Evolutionary conservation across 208 protist genomes (phyloP).

Genomic region (Cochliopodium minus): DNA sequence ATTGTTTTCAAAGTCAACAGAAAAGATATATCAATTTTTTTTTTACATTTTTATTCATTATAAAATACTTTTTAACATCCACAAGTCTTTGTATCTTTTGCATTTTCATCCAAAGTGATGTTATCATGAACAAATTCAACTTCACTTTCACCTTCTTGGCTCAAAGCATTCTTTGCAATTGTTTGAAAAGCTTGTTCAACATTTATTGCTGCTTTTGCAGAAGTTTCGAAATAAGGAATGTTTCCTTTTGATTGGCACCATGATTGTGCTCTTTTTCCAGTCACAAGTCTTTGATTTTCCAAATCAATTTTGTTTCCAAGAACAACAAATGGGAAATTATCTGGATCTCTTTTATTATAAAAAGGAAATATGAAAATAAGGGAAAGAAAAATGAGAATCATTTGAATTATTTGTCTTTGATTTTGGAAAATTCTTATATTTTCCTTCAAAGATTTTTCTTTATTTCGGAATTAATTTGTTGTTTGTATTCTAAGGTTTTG

Average conservation of each 20-base stretch:
- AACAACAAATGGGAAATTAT: slow-evolving; percentile 77
- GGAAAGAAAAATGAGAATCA: slow-evolving; percentile 14
- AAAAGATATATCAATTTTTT: not conserved
- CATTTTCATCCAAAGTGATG: not conserved
- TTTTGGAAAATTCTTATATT: too few relatives aligned
- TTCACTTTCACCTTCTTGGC: slow-evolving; percentile 42
- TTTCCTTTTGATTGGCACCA: slow-evolving; percentile 49
- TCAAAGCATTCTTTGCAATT: slow-evolving; percentile 45
- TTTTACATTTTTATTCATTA: not conserved
- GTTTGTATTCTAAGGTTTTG: too few relatives aligned
- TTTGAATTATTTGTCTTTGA: too few relatives aligned
- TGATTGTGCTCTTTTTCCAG: slow-evolving; percentile 45
- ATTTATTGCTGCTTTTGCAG: slow-evolving; percentile 67
- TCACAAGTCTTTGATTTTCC: slow-evolving; percentile 45
- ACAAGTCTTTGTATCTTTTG: not conserved
- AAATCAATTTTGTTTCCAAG: slow-evolving; percentile 82
- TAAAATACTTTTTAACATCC: not conserved
- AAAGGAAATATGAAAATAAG: not conserved
- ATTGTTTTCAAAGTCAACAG: too few relatives aligned
- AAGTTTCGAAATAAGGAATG: slow-evolving; percentile 72
- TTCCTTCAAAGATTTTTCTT: too few relatives aligned
- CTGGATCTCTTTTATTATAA: slow-evolving; percentile 46
- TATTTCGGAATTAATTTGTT: slow-evolving; percentile 7
- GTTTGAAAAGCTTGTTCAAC: slow-evolving; percentile 69
- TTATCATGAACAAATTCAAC: not conserved